phyloP scores from a whole-genome alignment of 2,329 filamentous ascomycete genomes.

The Diaporthe eres region DNA sequence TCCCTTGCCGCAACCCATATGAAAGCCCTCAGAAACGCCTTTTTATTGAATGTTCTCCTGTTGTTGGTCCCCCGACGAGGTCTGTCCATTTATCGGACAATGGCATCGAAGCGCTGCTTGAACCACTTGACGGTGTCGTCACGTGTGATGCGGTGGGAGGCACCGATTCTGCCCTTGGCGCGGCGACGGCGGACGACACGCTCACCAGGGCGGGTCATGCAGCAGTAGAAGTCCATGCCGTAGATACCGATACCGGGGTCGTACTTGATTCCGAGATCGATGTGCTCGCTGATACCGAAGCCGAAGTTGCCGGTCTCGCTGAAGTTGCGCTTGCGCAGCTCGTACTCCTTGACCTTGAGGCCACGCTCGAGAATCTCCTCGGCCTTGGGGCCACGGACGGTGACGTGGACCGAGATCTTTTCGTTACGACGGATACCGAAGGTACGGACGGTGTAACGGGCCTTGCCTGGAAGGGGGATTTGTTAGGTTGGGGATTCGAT shows the following conservation, averaged over 20 bases:
- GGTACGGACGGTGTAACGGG: constrained; percentile 99
- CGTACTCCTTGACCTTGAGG: constrained; percentile 99
- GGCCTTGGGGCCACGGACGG: constrained; percentile 95
- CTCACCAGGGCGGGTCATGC: constrained; percentile 99
- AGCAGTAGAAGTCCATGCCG: constrained; percentile 99
- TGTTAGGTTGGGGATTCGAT: background rate
- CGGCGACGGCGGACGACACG: constrained; percentile 96
- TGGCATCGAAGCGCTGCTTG: constrained; percentile 92
- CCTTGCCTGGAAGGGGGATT: constrained; percentile 79
- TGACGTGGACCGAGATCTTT: constrained; percentile 99
- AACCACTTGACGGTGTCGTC: constrained; percentile 98
- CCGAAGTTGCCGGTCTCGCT: constrained; percentile 99
- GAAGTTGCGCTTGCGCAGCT: constrained; percentile 99
- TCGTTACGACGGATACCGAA: constrained; percentile 99
- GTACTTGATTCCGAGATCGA: constrained; percentile 99
- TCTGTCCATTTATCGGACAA: constrained; percentile 85
- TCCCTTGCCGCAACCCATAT: constrained; percentile 44
- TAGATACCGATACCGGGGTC: constrained; percentile 98
- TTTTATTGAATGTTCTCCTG: constrained; percentile 42
- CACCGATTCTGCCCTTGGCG: constrained; percentile 87
- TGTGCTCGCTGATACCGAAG: constrained; percentile 99
- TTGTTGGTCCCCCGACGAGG: constrained; percentile 42
- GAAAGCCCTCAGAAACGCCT: constrained; percentile 47
- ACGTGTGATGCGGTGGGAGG: constrained; percentile 93
- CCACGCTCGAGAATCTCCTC: constrained; percentile 99